Percentiles rank a stretch among this genome's conserved stretches.
These are phyloP conservation scores for Gaeumannomyces sp. DNA, from an alignment of 2,329 filamentous ascomycete genomes.

Conservation along the genomic window DNA sequence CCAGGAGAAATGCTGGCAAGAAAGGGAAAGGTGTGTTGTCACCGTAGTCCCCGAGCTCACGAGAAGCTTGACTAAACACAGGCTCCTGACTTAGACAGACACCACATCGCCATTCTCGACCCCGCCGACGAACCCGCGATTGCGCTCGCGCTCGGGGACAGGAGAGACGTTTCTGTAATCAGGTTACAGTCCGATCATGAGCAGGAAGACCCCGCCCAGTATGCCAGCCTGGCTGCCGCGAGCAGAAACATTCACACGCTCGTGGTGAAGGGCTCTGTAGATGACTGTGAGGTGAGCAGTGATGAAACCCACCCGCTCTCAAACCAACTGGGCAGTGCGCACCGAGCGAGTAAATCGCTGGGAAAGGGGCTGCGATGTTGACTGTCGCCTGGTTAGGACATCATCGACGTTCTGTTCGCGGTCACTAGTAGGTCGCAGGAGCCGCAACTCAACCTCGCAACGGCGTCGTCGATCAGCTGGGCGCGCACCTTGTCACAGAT, in stretches of 20 bases:
- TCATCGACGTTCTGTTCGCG: background rate
- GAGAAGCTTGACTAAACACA: background rate
- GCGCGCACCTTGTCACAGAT: background rate
- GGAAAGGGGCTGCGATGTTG: background rate
- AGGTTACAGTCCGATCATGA: background rate
- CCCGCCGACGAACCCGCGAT: background rate
- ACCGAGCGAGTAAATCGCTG: too few species aligned
- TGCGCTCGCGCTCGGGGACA: background rate
- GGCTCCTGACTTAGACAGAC: background rate
- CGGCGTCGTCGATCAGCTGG: background rate
- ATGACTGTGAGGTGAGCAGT: background rate
- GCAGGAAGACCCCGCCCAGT: background rate
- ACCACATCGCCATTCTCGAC: background rate
- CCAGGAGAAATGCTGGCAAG: background rate
- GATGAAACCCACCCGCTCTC: too few species aligned
- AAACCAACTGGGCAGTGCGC: background rate
- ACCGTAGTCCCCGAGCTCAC: too few species aligned
- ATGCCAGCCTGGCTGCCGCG: background rate
- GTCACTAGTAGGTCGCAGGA: background rate
- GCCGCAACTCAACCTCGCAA: background rate
- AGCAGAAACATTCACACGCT: background rate
- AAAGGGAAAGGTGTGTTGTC: conserved; percentile 4
- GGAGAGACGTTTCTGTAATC: background rate
- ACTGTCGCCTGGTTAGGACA: background rate
- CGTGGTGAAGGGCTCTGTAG: background rate